A percentile compares a stretch with the other conserved stretches of the same genome.
These are phyloP conservation scores for Penicillium sp. DNA, from an alignment of 2,329 filamentous ascomycete species.

Conservation along the genomic window DNA sequence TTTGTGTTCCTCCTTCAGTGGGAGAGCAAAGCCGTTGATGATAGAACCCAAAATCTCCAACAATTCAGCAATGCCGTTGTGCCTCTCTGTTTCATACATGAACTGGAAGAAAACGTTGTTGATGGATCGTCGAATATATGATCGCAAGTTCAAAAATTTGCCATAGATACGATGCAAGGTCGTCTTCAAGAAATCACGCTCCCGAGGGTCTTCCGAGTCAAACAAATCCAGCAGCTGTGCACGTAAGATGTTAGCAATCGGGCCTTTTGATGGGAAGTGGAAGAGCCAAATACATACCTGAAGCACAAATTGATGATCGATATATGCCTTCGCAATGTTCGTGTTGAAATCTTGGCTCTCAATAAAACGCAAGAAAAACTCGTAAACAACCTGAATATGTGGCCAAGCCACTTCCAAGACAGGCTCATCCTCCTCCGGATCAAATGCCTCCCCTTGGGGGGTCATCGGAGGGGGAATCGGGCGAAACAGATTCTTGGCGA, in stretches of 20 bases:
- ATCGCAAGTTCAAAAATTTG: slow-evolving; percentile 96
- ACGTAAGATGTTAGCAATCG: slow-evolving; percentile 10
- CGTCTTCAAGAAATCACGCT: slow-evolving; percentile 97
- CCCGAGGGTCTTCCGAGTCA: slow-evolving; percentile 94
- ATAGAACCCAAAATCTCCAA: slow-evolving; percentile 97
- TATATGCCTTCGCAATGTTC: slow-evolving; percentile 98
- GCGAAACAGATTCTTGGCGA: slow-evolving; percentile 96
- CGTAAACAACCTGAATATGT: slow-evolving; percentile 98
- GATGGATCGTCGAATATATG: slow-evolving; percentile 96
- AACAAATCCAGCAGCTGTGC: slow-evolving; percentile 86
- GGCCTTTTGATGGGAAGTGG: background rate
- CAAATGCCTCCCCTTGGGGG: slow-evolving; percentile 95
- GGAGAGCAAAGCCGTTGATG: slow-evolving; percentile 96
- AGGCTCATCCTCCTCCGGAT: slow-evolving; percentile 97
- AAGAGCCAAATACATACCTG: slow-evolving; percentile 50
- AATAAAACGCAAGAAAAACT: slow-evolving; percentile 98
- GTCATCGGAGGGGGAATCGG: slow-evolving; percentile 97
- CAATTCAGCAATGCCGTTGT: slow-evolving; percentile 96
- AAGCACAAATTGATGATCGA: slow-evolving; percentile 96
- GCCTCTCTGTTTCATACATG: slow-evolving; percentile 96
- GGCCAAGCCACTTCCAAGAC: slow-evolving; percentile 98
- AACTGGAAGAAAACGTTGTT: slow-evolving; percentile 99
- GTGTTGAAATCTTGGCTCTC: slow-evolving; percentile 99
- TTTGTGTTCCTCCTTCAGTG: slow-evolving; percentile 98
- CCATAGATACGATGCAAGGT: slow-evolving; percentile 97